These are phyloP conservation scores for Schizosaccharomyces lindneri DNA, from an alignment of 805 yeast genomes.

Conservation along the genomic window DNA sequence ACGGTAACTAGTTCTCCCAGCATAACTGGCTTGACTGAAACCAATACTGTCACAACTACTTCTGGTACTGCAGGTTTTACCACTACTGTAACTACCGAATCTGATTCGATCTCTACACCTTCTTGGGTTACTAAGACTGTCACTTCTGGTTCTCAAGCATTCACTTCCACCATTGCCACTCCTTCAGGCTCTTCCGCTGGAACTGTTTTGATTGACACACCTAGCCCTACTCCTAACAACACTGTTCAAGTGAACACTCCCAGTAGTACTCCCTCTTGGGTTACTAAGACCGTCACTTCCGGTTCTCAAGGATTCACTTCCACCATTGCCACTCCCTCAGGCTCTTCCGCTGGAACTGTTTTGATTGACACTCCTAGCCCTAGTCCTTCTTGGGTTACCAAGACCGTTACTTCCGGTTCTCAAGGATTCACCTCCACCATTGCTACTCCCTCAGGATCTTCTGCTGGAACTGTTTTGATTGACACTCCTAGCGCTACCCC, in stretches of 20 bases:
- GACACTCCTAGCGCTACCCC: not conserved
- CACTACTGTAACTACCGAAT: not conserved
- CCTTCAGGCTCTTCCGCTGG: not conserved
- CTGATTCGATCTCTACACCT: not conserved
- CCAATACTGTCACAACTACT: not conserved
- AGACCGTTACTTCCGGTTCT: not conserved
- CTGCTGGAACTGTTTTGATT: not conserved
- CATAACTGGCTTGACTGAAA: too few species aligned
- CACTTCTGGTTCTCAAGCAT: not conserved
- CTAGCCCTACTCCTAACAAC: not conserved
- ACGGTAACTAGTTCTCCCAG: too few species aligned
- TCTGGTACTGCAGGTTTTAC: not conserved
- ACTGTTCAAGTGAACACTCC: not conserved
- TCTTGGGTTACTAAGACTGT: not conserved
- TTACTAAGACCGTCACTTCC: not conserved
- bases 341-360: not conserved
- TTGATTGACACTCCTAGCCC: not conserved
- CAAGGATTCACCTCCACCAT: not conserved
- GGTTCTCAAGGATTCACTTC: not conserved
- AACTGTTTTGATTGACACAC: not conserved
- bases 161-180: not conserved
- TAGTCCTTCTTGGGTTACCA: not conserved
- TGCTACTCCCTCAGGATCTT: not conserved
- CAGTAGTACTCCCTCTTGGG: not conserved
- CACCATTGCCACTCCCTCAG: not conserved